Conservation (phyloP, 2,329 filamentous ascomycete species). For the Penicillium decumbens region DNA sequence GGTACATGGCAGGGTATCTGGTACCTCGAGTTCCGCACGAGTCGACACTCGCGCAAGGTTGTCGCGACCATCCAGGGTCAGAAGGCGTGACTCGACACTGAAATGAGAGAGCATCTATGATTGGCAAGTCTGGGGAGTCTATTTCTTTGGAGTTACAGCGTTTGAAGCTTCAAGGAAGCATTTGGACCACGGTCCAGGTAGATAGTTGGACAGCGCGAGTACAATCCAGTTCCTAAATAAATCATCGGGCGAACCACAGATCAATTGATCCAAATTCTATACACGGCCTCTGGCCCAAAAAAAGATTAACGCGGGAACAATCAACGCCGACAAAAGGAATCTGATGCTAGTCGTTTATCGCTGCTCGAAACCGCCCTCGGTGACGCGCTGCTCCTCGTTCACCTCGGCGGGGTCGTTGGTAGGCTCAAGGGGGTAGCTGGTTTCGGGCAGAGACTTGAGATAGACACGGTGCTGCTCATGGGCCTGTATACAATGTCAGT, state of each 20-base stretch:
- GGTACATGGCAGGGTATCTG: conserved; percentile 71
- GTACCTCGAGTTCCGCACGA: conserved; percentile 82
- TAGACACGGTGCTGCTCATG: conserved; percentile 82
- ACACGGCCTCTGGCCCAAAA: conserved; percentile 31
- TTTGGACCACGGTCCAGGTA: neutral
- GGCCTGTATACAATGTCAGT: conserved; percentile 55
- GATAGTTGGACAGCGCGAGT: neutral
- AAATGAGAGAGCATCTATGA: conserved; percentile 16
- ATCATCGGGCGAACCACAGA: conserved; percentile 12
- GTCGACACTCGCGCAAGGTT: conserved; percentile 72
- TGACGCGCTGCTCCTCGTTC: conserved; percentile 54
- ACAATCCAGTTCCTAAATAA: neutral
- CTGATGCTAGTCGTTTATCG: conserved; percentile 45
- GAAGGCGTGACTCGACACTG: conserved; percentile 41
- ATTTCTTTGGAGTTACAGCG: neutral
- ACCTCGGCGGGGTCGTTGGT: conserved; percentile 57
- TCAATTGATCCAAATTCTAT: conserved; percentile 37
- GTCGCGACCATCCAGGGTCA: conserved; percentile 95
- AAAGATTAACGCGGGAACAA: conserved; percentile 28
- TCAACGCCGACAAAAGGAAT: conserved; percentile 37
- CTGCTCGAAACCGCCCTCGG: conserved; percentile 56
- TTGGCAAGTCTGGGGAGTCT: neutral
- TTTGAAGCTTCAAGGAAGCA: neutral
- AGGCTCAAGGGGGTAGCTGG: conserved; percentile 74
- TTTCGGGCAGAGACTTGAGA: conserved; percentile 74